Conservation (phyloP, 805 yeast species). For the Sugiyamaella chiloensis region DNA sequence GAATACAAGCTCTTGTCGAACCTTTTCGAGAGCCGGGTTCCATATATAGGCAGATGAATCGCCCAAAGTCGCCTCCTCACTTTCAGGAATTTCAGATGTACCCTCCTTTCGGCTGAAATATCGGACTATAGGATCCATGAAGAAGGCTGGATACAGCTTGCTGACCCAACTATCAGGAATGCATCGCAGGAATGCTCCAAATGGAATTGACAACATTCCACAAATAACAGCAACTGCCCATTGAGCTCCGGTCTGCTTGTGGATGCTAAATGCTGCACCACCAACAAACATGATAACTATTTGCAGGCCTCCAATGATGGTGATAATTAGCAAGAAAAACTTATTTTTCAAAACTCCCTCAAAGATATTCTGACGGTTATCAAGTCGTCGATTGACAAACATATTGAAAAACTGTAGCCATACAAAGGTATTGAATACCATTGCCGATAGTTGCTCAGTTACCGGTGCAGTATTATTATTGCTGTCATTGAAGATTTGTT, state of each 20-base stretch:
- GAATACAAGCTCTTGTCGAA: constrained; percentile 36
- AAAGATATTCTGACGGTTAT: constrained; percentile 78
- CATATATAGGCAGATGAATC: constrained; percentile 30
- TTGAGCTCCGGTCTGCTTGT: constrained; percentile 74
- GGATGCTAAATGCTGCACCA: constrained; percentile 88
- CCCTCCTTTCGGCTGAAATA: constrained; percentile 15
- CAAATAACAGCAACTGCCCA: constrained; percentile 87
- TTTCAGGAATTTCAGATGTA: constrained; percentile 19
- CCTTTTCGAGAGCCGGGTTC: constrained; percentile 40
- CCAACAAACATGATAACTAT: constrained; percentile 93
- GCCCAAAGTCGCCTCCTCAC: constrained; percentile 24
- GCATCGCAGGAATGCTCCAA: constrained; percentile 70
- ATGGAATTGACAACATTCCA: constrained; percentile 78
- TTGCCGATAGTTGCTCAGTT: constrained; percentile 62
- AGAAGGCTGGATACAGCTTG: constrained; percentile 27
- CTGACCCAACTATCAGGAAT: constrained; percentile 62
- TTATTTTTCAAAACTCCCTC: constrained; percentile 77
- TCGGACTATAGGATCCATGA: constrained; percentile 17
- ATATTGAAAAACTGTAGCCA: constrained; percentile 97
- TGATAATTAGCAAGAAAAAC: constrained; percentile 72
- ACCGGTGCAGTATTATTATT: constrained; percentile 40
- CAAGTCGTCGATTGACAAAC: constrained; percentile 85
- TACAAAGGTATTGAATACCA: constrained; percentile 94
- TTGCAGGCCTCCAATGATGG: constrained; percentile 79
- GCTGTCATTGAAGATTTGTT: constrained; percentile 44